Evolutionary conservation across 202 grass and related monocot species (phyloP).

Genomic region (Saccharum hybrid): DNA sequence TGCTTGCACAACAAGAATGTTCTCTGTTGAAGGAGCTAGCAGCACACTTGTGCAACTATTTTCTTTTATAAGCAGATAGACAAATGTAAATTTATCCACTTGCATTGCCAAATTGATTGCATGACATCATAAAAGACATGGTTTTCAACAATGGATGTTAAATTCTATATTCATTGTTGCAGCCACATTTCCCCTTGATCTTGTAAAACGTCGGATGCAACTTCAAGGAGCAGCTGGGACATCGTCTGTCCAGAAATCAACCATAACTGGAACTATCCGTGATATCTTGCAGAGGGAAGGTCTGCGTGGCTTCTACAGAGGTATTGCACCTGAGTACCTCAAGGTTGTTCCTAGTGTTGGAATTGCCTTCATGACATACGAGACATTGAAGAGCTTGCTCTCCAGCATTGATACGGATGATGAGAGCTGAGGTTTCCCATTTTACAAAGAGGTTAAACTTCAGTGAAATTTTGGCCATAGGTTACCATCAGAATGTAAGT

Average conservation of each 20-base stretch:
- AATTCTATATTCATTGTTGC: constrained; percentile 36
- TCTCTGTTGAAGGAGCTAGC: not conserved
- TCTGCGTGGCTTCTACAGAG: constrained; percentile 67
- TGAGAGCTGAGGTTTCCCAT: constrained; percentile 28
- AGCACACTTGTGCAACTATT: not conserved
- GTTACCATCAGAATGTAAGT: constrained; percentile 32
- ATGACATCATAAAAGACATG: not conserved
- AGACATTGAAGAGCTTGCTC: constrained; percentile 60
- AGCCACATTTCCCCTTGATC: constrained; percentile 85
- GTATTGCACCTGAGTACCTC: constrained; percentile 70
- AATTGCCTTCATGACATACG: constrained; percentile 79
- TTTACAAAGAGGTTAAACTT: not conserved
- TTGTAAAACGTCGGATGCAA: constrained; percentile 74
- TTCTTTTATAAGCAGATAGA: not conserved
- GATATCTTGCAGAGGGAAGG: constrained; percentile 68
- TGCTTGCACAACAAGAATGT: not conserved
- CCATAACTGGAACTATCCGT: constrained; percentile 52
- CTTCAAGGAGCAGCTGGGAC: constrained; percentile 64
- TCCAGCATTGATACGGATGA: constrained; percentile 39
- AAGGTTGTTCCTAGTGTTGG: constrained; percentile 84
- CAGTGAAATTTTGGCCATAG: constrained; percentile 31
- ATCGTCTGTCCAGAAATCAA: constrained; percentile 47
- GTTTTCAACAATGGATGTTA: not conserved
- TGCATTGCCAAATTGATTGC: constrained; percentile 18
- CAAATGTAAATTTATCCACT: not conserved